Evolutionary conservation across 164 flowering plant species (phyloP).

Genomic region (Tetracentron sinense): DNA sequence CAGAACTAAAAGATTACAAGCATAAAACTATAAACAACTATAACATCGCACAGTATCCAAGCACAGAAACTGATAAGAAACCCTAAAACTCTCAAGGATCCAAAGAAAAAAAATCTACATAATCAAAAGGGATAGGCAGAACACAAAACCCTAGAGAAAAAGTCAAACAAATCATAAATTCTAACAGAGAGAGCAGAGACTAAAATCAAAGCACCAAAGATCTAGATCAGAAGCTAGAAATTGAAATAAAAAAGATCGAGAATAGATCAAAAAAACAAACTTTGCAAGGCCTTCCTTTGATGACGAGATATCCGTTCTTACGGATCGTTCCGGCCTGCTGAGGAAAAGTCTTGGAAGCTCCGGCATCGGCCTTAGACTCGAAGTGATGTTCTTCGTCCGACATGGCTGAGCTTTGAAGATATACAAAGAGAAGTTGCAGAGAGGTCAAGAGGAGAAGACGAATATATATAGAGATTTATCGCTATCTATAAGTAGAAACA

Average conservation of each 20-base stretch:
- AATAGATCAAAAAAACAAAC: conserved; percentile 14
- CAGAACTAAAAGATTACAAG: too few species aligned
- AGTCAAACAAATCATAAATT: background rate
- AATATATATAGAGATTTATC: too few species aligned
- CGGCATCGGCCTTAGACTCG: conserved; percentile 63
- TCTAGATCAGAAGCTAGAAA: background rate
- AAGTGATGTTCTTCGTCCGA: conserved; percentile 75
- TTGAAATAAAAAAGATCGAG: background rate
- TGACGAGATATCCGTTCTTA: conserved; percentile 51
- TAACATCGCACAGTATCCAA: too few species aligned
- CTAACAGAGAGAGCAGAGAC: background rate
- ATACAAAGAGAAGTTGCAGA: background rate
- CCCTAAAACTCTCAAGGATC: too few species aligned
- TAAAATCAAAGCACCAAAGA: background rate
- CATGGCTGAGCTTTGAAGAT: conserved; percentile 26
- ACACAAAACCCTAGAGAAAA: background rate
- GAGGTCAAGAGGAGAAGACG: too few species aligned
- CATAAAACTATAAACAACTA: too few species aligned
- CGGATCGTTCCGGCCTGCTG: conserved; percentile 67
- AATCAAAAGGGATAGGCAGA: too few species aligned
- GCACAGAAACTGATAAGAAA: too few species aligned
- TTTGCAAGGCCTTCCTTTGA: conserved; percentile 60
- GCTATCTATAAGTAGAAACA: too few species aligned
- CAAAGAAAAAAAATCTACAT: too few species aligned
- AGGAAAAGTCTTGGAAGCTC: conserved; percentile 63